Conservation (phyloP, 108 stramenopile genomes). For the Skeletonema grethae region DNA sequence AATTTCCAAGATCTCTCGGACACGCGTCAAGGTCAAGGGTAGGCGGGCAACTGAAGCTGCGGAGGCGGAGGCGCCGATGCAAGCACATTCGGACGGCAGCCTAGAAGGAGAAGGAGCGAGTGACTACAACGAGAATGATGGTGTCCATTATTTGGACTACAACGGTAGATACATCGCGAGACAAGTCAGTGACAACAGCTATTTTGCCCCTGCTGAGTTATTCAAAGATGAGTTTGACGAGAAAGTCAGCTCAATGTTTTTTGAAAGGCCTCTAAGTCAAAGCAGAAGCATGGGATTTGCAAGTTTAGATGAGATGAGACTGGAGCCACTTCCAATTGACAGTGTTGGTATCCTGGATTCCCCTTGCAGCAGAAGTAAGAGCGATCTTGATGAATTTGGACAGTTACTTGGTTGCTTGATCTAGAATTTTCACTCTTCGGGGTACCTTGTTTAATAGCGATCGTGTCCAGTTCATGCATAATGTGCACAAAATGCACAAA, state of each 20-base stretch:
- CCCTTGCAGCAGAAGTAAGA: not conserved
- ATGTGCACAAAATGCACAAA: too few relatives aligned
- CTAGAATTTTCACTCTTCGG: too few relatives aligned
- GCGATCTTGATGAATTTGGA: not conserved
- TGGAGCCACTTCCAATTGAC: not conserved
- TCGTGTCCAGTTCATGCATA: too few relatives aligned
- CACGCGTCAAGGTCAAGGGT: not conserved
- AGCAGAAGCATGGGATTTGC: not conserved
- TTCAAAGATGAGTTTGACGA: not conserved
- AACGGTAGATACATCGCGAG: not conserved
- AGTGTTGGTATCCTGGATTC: not conserved
- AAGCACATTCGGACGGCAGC: not conserved
- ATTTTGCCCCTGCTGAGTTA: not conserved
- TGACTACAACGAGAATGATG: not conserved
- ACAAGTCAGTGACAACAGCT: not conserved
- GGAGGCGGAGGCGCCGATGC: not conserved
- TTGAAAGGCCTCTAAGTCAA: not conserved
- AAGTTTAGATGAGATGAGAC: not conserved
- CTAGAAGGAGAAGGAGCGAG: not conserved
- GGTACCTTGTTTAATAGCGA: too few relatives aligned
- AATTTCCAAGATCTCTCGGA: not conserved
- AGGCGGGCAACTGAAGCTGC: too few relatives aligned
- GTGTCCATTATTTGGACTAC: not conserved
- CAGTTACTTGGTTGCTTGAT: not conserved
- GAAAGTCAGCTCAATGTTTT: not conserved